A percentile compares a stretch with the other conserved stretches of the same genome.
These are phyloP conservation scores for Zasmidium cellare DNA, from an alignment of 2,329 filamentous ascomycete genomes.

Conservation along the genomic window DNA sequence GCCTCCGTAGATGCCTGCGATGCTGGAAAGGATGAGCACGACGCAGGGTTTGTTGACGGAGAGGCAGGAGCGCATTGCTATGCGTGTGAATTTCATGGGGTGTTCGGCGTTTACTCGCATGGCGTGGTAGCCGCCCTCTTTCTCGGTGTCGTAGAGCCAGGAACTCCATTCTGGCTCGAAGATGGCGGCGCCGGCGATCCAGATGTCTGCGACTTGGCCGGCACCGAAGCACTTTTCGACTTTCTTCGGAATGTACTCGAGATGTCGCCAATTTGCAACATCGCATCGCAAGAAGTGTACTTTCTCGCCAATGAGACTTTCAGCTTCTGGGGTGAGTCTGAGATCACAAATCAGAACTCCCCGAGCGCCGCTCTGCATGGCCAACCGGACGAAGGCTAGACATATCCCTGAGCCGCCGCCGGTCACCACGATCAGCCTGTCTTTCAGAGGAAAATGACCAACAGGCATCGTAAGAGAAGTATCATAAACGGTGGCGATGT, in stretches of 20 bases:
- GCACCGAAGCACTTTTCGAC: slow-evolving; percentile 27
- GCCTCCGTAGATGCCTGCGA: slow-evolving; percentile 33
- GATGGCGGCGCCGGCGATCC: slow-evolving; percentile 39
- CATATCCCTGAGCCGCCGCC: slow-evolving; percentile 30
- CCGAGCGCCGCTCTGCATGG: slow-evolving; percentile 23
- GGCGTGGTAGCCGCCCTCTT: slow-evolving; percentile 31
- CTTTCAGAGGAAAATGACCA: slow-evolving; percentile 24
- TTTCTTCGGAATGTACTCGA: slow-evolving; percentile 29
- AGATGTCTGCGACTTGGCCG: slow-evolving; percentile 40
- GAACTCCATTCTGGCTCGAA: slow-evolving; percentile 39
- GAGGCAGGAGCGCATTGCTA: slow-evolving; percentile 37
- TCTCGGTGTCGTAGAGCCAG: slow-evolving; percentile 41
- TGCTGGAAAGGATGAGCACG: slow-evolving; percentile 34
- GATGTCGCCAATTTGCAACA: slow-evolving; percentile 34
- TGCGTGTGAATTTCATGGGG: slow-evolving; percentile 41
- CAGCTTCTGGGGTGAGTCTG: slow-evolving; percentile 33
- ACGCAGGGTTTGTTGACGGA: slow-evolving; percentile 38
- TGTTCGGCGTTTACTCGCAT: slow-evolving; percentile 40
- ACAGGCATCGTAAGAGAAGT: slow-evolving; percentile 29
- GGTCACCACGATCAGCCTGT: slow-evolving; percentile 27
- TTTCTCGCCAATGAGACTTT: slow-evolving; percentile 24
- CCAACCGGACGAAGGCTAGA: slow-evolving; percentile 24
- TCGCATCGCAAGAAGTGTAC: slow-evolving; percentile 35
- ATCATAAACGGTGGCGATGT: no score
- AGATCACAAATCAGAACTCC: slow-evolving; percentile 39